Evolutionary conservation across 805 yeast species (phyloP).

Genomic region (Cyberlindnera meyerae): DNA sequence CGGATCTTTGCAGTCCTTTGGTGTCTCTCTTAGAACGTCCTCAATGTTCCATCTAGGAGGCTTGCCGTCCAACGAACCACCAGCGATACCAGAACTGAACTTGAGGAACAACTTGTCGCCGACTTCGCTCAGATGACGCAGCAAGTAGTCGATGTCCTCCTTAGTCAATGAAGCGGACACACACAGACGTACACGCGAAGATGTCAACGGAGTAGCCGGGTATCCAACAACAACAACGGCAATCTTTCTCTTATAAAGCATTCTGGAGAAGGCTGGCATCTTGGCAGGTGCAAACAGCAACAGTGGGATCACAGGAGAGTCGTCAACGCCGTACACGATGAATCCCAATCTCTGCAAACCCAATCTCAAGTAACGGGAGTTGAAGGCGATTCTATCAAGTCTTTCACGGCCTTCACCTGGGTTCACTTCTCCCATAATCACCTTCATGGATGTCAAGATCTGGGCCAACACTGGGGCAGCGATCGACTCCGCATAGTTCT

Average conservation of each 20-base stretch:
- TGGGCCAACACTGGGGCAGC: conserved; percentile 92
- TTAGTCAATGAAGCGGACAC: conserved; percentile 88
- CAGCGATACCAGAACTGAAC: conserved; percentile 71
- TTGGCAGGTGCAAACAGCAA: conserved; percentile 85
- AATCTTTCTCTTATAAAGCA: conserved; percentile 70
- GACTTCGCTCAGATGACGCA: conserved; percentile 65
- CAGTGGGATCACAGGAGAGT: conserved; percentile 92
- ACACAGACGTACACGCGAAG: conserved; percentile 90
- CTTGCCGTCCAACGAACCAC: conserved; percentile 54
- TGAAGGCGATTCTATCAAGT: conserved; percentile 89
- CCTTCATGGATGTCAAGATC: conserved; percentile 71
- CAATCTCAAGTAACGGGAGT: conserved; percentile 85
- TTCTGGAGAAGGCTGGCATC: conserved; percentile 88
- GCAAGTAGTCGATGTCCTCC: conserved; percentile 81
- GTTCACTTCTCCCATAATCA: conserved; percentile 73
- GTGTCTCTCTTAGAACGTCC: conserved; percentile 69
- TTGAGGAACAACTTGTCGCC: conserved; percentile 77
- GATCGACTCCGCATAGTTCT: conserved; percentile 75
- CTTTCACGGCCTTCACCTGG: conserved; percentile 95
- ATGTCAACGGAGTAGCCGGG: conserved; percentile 92
- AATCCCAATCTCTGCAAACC: conserved; percentile 92
- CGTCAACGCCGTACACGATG: conserved; percentile 91
- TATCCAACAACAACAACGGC: conserved; percentile 97
- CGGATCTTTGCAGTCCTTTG: conserved; percentile 51
- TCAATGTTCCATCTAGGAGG: conserved; percentile 76